Evolutionary conservation across 176 grass and related monocot species (phyloP), one percentile per base, ranked within the genome.

Genomic region (Eleusine indica): DNA sequence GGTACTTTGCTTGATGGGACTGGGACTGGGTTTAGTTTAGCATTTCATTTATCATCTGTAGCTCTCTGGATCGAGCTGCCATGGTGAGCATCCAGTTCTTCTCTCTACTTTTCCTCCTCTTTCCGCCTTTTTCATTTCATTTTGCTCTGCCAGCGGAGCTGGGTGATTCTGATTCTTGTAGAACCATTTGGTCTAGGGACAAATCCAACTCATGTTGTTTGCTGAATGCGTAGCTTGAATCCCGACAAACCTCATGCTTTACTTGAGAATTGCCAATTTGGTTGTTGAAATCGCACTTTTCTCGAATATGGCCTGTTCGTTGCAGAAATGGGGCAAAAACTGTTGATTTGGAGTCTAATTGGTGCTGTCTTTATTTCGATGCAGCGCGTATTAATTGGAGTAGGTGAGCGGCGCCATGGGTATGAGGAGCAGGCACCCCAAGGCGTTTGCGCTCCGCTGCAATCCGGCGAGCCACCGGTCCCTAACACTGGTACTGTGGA

Each of bases 361-460:
- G 71, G 32, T 32, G 35, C 38, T 30, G 37, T 53, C 13, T 38
- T 74, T 68, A 76, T 67, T 72, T 79, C 84, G 63, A 68, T 82
- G 85, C 88, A 92, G 90, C 85, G 72, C 71, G 62, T 90, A 60
- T 52, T 82, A 41, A 18, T 70, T 53, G 88, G 75, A 89, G 77
- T 83, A 68, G 86, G 77, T 83, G 71, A 86, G 82, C 38, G 83
- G 73, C 75, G 64, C 68, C 84, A 95, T 92, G 90, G 88, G 75
- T 67, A 76, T 32, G 82, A 90, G 87, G 85, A 92, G 84, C 93
- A 95, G 80, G 88, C 82, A 90, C 15, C 83, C 80, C 53, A 95
- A 95, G 86, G 79, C 79, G 51, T 71, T 87, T 37, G 83, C 85
- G 62, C 78, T 92, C 85, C 72, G 65, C 84, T 95, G 87, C 88